phyloP scores from a whole-genome alignment of 2,329 filamentous ascomycete species.

The Calonectria naviculata region DNA sequence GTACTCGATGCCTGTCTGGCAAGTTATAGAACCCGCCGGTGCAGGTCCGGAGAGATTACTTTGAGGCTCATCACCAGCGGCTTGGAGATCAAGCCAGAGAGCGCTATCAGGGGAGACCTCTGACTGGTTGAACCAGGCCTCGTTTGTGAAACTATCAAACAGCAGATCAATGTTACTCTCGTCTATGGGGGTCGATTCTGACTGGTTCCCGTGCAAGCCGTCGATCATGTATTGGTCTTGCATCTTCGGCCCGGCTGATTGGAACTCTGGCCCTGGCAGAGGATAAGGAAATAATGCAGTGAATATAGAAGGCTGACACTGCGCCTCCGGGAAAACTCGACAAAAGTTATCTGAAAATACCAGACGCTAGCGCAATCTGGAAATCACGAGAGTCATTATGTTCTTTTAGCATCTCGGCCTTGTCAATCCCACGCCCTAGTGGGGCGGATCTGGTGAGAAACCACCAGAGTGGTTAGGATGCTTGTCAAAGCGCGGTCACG shows the following conservation, averaged over 20 bases:
- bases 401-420: neutral
- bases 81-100: neutral
- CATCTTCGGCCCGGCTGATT: neutral
- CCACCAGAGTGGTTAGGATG: neutral
- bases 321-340: neutral
- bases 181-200: neutral
- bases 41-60: neutral
- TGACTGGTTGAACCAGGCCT: neutral
- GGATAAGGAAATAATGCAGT: neutral
- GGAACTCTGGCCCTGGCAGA: neutral
- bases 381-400: neutral
- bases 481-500: neutral
- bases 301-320: neutral
- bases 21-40: neutral
- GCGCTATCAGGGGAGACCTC: neutral
- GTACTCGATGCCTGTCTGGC: neutral
- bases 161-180: neutral
- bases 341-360: neutral
- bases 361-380: neutral
- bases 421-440: conserved; percentile 5
- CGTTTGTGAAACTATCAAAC: neutral
- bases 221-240: neutral
- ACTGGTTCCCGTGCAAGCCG: neutral
- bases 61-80: neutral
- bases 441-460: neutral